Percentiles rank a stretch among this genome's conserved stretches.
Evolutionary conservation across 2,329 filamentous ascomycete species (phyloP).

Genomic region (Fusarium scirpi): DNA sequence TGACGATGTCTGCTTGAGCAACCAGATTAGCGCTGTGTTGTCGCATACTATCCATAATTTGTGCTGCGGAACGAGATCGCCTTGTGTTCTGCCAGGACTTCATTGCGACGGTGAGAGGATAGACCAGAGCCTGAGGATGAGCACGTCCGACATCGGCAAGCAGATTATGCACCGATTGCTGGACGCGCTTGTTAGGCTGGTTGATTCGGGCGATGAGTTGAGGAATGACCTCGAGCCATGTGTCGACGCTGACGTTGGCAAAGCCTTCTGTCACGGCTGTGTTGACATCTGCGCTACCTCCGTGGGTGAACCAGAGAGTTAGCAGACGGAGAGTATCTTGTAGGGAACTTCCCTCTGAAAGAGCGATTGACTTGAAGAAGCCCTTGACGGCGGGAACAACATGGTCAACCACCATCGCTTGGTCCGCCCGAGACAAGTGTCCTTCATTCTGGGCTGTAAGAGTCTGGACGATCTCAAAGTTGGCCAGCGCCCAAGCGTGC

Average conservation of each 20-base stretch:
- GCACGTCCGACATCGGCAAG: conserved; percentile 92
- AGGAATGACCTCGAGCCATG: conserved; percentile 98
- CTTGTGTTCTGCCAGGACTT: conserved; percentile 87
- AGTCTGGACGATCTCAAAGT: conserved; percentile 96
- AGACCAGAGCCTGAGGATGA: conserved; percentile 96
- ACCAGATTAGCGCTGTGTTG: conserved; percentile 93
- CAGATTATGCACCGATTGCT: conserved; percentile 90
- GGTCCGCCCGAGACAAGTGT: conserved; percentile 60
- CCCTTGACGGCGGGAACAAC: conserved; percentile 95
- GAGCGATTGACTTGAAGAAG: conserved; percentile 96
- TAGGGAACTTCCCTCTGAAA: conserved; percentile 91
- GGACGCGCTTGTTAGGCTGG: conserved; percentile 89
- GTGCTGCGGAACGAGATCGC: conserved; percentile 86
- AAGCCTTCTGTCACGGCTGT: conserved; percentile 90
- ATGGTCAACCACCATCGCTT: conserved; percentile 81
- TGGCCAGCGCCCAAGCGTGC: conserved; percentile 98
- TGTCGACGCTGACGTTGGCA: conserved; percentile 91
- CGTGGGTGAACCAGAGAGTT: conserved; percentile 96
- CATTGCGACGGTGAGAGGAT: conserved; percentile 96
- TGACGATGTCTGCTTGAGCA: conserved; percentile 94
- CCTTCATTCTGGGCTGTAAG: conserved; percentile 75
- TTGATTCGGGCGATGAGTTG: conserved; percentile 98
- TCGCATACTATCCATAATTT: conserved; percentile 98
- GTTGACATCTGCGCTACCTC: conserved; percentile 89
- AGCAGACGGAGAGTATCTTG: conserved; percentile 94